Percentiles rank a stretch among this genome's conserved stretches.
Evolutionary conservation across 1,284 basidiomycete genomes (phyloP).

Genomic region (Ustilago crameri): DNA sequence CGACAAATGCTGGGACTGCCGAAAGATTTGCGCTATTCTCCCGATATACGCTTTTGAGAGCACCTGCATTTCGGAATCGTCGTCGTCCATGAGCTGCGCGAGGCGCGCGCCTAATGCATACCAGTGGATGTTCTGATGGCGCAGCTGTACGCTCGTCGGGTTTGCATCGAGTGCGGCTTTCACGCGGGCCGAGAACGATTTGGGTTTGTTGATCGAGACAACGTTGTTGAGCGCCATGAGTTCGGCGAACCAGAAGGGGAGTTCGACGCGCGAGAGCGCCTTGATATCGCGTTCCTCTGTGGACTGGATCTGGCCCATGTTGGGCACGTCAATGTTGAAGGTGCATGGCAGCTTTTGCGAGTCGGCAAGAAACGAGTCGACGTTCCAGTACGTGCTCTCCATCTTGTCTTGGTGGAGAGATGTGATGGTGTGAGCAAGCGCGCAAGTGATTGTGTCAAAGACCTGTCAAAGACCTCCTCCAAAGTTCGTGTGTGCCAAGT

Average conservation of each 20-base stretch:
- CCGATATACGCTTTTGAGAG: constrained; percentile 61
- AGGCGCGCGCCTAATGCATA: constrained; percentile 63
- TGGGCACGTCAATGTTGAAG: constrained; percentile 62
- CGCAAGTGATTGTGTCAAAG: neutral
- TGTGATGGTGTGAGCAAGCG: neutral
- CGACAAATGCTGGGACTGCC: constrained; percentile 58
- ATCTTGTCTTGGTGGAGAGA: constrained; percentile 28
- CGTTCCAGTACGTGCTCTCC: constrained; percentile 64
- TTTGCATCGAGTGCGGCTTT: constrained; percentile 63
- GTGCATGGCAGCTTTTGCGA: constrained; percentile 59
- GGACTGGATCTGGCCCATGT: constrained; percentile 61
- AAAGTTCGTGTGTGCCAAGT: no score
- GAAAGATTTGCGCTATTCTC: constrained; percentile 56
- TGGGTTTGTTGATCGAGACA: constrained; percentile 61
- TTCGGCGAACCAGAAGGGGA: constrained; percentile 66
- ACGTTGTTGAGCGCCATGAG: constrained; percentile 61
- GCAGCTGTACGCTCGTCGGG: constrained; percentile 56
- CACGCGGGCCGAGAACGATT: constrained; percentile 57
- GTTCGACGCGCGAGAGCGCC: constrained; percentile 57
- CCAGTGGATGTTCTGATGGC: constrained; percentile 60
- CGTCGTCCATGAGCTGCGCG: constrained; percentile 60
- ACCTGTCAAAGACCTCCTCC: neutral
- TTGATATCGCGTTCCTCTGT: constrained; percentile 57
- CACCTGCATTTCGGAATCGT: constrained; percentile 48
- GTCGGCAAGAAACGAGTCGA: constrained; percentile 62